Evolutionary conservation across 768 basidiomycete genomes (phyloP), one percentile per base, ranked within the genome.

Genomic region (Leccinum subgranulosum): DNA sequence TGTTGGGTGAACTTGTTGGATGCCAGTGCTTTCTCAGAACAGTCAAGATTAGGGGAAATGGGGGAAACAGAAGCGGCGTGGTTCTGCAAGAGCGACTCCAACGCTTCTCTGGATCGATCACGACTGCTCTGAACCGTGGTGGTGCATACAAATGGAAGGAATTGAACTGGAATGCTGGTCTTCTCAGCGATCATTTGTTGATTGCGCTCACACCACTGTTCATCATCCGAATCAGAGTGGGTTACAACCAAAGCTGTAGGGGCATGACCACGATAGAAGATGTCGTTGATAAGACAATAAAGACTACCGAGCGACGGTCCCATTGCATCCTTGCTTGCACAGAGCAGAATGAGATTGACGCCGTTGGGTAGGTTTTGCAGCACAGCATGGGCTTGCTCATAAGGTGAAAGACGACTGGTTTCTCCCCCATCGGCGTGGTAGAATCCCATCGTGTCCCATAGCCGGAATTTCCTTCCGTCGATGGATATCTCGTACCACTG

Each of bases 161-260:
- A 39, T 36, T 27, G 39, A 21, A 60, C 10, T 0, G 60, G 53
- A 3, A 56, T 45, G 1, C 12, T 10, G 1, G 36, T 55, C 17
- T 3, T 46, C 12, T 27, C 47, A 54, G 46, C 67, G 72, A 14
- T 33, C 11, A 6, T 29, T 17, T 36, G 3, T 17, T 71, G 34
- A 53, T 76, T 74, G 28, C 43, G n/a, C 23, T 49, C 41, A 75
- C 74, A 75, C 76, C 74, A 77, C 8, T 53, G 54, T 14, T 68
- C 56, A 52, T 68, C 68, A 2, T 60, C 56, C 2, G 4, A 66
- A 60, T 57, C 76, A 6, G 70, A 61, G 21, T 72, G 71, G 1
- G 73, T 77, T 9, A 76, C 56, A n/a, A 72, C 70, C 2, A 78
- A 48, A 1, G 71, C 64, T 27, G 71, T 64, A 2, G 74, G 76